These are phyloP conservation scores for Bromus sterilis DNA, from an alignment of 176 grass and related monocot species.

Conservation along the genomic window DNA sequence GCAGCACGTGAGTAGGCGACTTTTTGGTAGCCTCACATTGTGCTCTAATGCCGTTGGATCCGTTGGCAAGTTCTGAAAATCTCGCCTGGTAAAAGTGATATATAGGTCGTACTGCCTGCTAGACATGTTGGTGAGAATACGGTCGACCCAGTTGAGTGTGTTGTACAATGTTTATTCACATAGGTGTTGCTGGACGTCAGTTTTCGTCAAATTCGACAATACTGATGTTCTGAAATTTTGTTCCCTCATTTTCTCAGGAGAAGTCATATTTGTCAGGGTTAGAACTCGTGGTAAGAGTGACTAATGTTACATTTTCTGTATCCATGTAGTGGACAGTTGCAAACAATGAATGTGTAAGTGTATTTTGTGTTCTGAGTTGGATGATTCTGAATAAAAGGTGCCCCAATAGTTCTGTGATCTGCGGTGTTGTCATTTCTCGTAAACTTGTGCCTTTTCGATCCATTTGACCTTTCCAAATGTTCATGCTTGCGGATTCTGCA, in stretches of 20 bases:
- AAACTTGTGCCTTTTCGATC: neutral
- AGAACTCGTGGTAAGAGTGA: neutral
- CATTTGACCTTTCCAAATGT: neutral
- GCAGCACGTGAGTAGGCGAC: neutral
- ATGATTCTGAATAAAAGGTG: neutral
- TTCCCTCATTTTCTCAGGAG: neutral
- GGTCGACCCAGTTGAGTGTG: neutral
- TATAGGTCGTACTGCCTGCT: neutral
- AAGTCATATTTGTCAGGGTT: neutral
- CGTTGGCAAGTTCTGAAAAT: neutral
- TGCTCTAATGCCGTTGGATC: neutral
- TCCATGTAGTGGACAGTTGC: neutral
- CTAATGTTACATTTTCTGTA: neutral
- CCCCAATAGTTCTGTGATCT: neutral
- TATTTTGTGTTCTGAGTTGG: neutral
- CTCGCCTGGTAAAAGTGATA: neutral
- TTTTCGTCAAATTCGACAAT: neutral
- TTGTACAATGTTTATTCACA: slow-evolving; percentile 10
- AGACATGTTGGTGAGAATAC: neutral
- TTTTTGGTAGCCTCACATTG: neutral
- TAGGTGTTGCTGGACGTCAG: neutral
- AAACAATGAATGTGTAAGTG: neutral
- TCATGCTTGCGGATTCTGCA: neutral
- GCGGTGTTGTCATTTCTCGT: neutral
- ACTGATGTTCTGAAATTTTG: neutral